Evolutionary conservation across 2,329 filamentous ascomycete genomes (phyloP).

Genomic region (Diaporthe helianthi): DNA sequence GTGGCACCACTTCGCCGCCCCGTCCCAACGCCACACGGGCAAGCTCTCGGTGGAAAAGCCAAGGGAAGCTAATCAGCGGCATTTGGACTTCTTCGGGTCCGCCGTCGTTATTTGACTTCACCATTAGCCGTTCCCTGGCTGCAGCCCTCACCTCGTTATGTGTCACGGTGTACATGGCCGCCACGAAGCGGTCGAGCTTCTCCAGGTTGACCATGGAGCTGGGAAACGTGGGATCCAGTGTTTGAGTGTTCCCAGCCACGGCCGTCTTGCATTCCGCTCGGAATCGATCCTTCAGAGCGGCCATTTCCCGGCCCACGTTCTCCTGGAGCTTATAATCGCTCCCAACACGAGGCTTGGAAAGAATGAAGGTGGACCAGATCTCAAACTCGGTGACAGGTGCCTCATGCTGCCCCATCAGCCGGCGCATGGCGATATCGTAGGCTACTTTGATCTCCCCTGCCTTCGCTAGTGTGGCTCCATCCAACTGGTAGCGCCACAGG

Average conservation of each 20-base stretch:
- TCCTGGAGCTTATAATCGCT: conserved; percentile 89
- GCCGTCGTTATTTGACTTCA: conserved; percentile 38
- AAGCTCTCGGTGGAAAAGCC: conserved; percentile 81
- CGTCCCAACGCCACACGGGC: conserved; percentile 68
- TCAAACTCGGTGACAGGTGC: conserved; percentile 85
- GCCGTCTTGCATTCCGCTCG: conserved; percentile 69
- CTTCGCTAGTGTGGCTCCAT: conserved; percentile 60
- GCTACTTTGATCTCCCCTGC: conserved; percentile 73
- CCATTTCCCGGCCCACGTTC: conserved; percentile 74
- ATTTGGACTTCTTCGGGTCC: conserved; percentile 55
- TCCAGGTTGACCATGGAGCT: conserved; percentile 51
- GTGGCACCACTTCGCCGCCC: background rate
- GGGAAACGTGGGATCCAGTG: conserved; percentile 53
- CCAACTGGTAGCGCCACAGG: conserved; percentile 65
- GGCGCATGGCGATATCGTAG: conserved; percentile 79
- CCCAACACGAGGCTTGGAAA: conserved; percentile 74
- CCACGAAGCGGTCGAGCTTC: conserved; percentile 73
- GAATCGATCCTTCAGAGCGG: conserved; percentile 72
- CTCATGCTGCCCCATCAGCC: conserved; percentile 85
- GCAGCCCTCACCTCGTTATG: conserved; percentile 71
- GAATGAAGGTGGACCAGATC: conserved; percentile 84
- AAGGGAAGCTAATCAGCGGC: conserved; percentile 92
- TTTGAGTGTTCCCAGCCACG: conserved; percentile 45
- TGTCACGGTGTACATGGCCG: conserved; percentile 88
- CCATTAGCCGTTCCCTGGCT: conserved; percentile 50